These are phyloP conservation scores for Didymella lethalis DNA, from an alignment of 2,329 filamentous ascomycete species.

Conservation along the genomic window DNA sequence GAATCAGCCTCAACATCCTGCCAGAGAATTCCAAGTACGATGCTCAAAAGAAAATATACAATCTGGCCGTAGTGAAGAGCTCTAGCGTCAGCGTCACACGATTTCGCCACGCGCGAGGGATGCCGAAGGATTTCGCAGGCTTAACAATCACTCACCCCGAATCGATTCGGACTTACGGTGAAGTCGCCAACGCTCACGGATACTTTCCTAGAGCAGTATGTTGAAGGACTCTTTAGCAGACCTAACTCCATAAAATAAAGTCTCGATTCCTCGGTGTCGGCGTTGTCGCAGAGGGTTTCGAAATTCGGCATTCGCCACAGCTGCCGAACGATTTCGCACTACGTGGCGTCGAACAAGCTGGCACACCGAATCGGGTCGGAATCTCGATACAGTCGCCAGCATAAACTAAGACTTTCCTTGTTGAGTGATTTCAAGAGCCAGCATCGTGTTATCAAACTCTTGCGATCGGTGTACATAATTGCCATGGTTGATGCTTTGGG, in stretches of 20 bases:
- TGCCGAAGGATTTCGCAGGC: neutral
- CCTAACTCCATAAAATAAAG: no score
- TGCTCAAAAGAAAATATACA: no score
- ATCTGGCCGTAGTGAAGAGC: no score
- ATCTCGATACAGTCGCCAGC: slow-evolving; percentile 10
- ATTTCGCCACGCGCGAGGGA: neutral
- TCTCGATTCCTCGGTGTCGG: neutral
- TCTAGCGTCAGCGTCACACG: neutral
- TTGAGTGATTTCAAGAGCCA: neutral
- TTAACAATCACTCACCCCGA: neutral
- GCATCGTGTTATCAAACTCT: neutral
- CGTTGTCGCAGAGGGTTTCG: neutral
- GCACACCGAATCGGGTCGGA: neutral
- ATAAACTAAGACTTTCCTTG: neutral
- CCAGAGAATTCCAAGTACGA: no score
- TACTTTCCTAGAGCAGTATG: slow-evolving; percentile 4
- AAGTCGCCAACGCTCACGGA: neutral
- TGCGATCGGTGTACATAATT: neutral
- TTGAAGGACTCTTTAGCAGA: neutral
- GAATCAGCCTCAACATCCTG: no score
- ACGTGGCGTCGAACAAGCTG: neutral
- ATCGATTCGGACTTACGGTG: neutral
- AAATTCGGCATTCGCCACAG: neutral
- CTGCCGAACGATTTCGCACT: neutral
- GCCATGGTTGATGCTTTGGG: neutral